phyloP scores from a whole-genome alignment of 1,284 basidiomycete species.

The Phaffia rhodozyma region DNA sequence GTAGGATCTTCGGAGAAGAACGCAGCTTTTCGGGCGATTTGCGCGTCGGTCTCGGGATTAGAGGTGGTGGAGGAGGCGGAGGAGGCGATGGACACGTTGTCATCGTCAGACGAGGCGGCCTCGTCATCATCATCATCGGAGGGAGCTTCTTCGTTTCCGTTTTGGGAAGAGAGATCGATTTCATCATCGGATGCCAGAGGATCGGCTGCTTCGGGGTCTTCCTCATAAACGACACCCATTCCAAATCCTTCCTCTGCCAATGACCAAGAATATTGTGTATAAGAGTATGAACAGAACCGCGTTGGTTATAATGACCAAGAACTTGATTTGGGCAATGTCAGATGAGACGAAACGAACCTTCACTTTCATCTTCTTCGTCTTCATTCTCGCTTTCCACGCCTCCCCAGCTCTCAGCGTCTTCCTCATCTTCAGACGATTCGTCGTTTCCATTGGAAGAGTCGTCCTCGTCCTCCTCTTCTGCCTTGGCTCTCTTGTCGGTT shows the following conservation, averaged over 20 bases:
- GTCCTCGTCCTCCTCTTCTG: conserved; percentile 22
- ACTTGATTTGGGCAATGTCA: conserved; percentile 25
- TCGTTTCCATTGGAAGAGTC: conserved; percentile 14
- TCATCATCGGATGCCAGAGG: conserved; percentile 32
- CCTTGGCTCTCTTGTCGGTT: conserved; percentile 6
- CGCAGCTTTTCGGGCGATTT: conserved; percentile 67
- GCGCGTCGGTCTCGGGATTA: conserved; percentile 55
- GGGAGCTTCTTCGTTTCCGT: conserved; percentile 20
- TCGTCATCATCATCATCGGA: conserved; percentile 21
- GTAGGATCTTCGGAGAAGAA: conserved; percentile 60
- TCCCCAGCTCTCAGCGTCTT: conserved; percentile 26
- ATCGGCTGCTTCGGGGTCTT: conserved; percentile 27
- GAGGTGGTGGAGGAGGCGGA: conserved; percentile 43
- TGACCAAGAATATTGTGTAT: not conserved
- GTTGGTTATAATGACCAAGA: conserved; percentile 8
- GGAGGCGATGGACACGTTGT: conserved; percentile 30
- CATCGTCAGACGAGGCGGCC: conserved; percentile 32
- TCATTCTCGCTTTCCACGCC: conserved; percentile 13
- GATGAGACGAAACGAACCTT: conserved; percentile 21
- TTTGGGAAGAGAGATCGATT: conserved; percentile 29
- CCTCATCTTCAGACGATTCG: conserved; percentile 18
- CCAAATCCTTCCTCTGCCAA: conserved; percentile 20
- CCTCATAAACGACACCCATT: conserved; percentile 22
- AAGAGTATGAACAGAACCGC: not conserved
- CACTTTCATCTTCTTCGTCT: conserved; percentile 23